Base-by-base conservation (phyloP, 2,329 filamentous ascomycete species). In the Blastomyces parvus region DNA sequence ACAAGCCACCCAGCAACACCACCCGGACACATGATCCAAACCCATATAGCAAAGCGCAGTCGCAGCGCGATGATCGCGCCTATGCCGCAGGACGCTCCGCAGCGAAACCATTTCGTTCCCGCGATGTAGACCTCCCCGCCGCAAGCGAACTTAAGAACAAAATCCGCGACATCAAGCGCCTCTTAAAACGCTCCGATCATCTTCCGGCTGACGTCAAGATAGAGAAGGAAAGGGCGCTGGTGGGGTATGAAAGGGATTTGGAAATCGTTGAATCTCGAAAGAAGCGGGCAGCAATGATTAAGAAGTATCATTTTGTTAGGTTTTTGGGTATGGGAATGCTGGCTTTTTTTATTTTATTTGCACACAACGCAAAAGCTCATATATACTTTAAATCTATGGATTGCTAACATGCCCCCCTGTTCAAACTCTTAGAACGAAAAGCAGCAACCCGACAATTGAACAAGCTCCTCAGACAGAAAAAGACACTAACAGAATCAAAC, bases 301-400 rank as follows among this genome's bases (percentile, higher is more conserved):
- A 78, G 64, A 82, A 81, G 70, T 88, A 86, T 70, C 85, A 87
- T 70, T 86, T 86, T 74, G 81, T 87, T n/a, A 75, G 85, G n/a
- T 88, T 87, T 70, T 80, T 87, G 65, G 85, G 76, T 78, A 70
- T n/a, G n/a, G n/a, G n/a, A n/a, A n/a, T n/a, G n/a, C n/a, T n/a
- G n/a, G n/a, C 48, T 70, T 66, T 60, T 8, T 5, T 38, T 19
- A n/a, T 3, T 38, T 48, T 30, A 30, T 19, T 46, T 13, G 17
- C 2, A 56, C 4, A n/a, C 30, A 11, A n/a, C n/a, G n/a, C 2
- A 36, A 33, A 6, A 9, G 25, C 22, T 13, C 5, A 56, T 38
- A 5, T n/a, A 38, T 8, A 38, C 38, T n/a, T 6, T 38, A 53
- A 2, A n/a, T 1, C 7, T 42, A 13, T 14, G 14, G 38, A 14